These are phyloP conservation scores for Pseudogymnoascus pannorum DNA, from an alignment of 2,329 filamentous ascomycete species.

Conservation along the genomic window DNA sequence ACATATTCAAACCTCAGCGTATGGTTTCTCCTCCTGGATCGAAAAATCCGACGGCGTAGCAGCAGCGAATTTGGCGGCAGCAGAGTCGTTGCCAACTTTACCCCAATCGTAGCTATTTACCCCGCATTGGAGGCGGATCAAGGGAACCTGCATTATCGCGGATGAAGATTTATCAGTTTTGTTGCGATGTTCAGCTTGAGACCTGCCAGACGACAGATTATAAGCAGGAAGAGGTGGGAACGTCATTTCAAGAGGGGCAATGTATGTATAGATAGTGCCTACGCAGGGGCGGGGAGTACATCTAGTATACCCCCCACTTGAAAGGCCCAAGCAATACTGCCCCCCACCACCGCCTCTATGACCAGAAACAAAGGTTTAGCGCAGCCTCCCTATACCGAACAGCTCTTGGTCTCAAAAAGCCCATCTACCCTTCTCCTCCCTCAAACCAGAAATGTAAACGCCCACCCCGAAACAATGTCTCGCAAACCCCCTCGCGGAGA, in stretches of 20 bases:
- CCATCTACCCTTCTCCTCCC: neutral
- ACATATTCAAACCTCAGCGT: constrained; percentile 67
- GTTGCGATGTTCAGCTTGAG: constrained; percentile 6
- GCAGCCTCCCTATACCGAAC: constrained; percentile 1
- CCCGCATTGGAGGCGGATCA: constrained; percentile 81
- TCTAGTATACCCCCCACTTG: neutral
- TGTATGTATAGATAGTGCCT: neutral
- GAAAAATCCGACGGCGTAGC: constrained; percentile 73
- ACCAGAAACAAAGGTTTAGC: neutral
- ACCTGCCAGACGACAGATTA: constrained; percentile 5
- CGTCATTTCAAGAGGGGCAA: constrained; percentile 6
- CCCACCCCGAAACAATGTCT: constrained; percentile 48
- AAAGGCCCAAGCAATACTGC: neutral
- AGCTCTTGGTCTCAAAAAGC: neutral
- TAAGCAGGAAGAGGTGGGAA: constrained; percentile 7
- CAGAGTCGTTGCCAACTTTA: constrained; percentile 80
- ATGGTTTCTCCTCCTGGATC: constrained; percentile 81
- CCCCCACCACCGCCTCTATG: constrained; percentile 3
- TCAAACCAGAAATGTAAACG: neutral
- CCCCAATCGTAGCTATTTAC: constrained; percentile 99
- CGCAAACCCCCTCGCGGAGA: constrained; percentile 76
- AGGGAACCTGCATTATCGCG: constrained; percentile 48
- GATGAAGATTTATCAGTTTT: neutral
- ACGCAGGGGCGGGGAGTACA: constrained; percentile 2
- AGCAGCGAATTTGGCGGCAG: constrained; percentile 81